These are phyloP conservation scores for Penicillium polonicum DNA, from an alignment of 2,329 filamentous ascomycete species.

Conservation along the genomic window DNA sequence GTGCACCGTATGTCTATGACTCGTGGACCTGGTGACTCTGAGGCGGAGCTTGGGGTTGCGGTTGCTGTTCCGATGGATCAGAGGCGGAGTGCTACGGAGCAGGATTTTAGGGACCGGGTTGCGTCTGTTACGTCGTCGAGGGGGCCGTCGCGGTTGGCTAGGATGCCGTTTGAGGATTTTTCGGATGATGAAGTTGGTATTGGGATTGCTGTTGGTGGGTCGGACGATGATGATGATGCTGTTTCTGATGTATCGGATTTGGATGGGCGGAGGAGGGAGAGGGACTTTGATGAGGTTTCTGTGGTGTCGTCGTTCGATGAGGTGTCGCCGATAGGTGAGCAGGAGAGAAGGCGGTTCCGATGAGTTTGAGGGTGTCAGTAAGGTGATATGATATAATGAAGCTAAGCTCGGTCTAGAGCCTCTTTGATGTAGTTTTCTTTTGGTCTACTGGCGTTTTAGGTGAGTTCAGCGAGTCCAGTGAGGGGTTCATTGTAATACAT, in stretches of 20 bases:
- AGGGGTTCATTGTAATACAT: neutral
- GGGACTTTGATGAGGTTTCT: slow-evolving; percentile 32
- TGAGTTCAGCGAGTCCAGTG: neutral
- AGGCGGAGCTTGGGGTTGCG: slow-evolving; percentile 12
- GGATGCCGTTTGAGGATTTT: slow-evolving; percentile 25
- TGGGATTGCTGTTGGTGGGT: neutral
- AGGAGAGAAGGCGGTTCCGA: neutral
- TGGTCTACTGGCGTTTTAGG: neutral
- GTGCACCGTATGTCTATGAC: neutral
- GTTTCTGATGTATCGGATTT: slow-evolving; percentile 30
- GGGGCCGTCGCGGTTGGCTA: slow-evolving; percentile 9
- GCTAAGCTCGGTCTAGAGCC: neutral
- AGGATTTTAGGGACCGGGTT: slow-evolving; percentile 7
- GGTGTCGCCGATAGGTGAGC: slow-evolving; percentile 6
- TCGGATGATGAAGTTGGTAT: slow-evolving; percentile 9
- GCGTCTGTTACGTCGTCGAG: slow-evolving; percentile 2
- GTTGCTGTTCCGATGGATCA: slow-evolving; percentile 14
- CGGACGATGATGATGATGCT: slow-evolving; percentile 19
- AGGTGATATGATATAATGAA: neutral
- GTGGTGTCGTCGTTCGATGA: slow-evolving; percentile 34
- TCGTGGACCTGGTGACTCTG: slow-evolving; percentile 1
- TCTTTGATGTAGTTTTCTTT: neutral
- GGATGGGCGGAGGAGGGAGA: slow-evolving; percentile 9
- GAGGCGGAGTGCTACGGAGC: slow-evolving; percentile 11
- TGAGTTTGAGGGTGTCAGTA: neutral